A percentile compares a stretch with the other conserved stretches of the same genome.
These are phyloP conservation scores for Pinus taeda DNA, from an alignment of 75 land plant species.

Conservation along the genomic window DNA sequence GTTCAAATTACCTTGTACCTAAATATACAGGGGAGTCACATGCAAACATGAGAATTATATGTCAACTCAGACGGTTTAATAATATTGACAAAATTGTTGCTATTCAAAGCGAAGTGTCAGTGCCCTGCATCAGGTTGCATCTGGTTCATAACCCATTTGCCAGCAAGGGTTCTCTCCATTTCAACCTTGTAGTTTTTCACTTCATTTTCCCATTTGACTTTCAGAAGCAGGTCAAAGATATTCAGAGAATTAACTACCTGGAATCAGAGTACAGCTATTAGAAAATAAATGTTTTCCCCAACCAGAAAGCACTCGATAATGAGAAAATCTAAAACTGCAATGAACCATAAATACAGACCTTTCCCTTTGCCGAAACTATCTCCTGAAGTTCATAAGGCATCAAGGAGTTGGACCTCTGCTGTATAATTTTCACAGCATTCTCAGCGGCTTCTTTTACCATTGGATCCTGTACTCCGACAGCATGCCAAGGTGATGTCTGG, in stretches of 20 bases:
- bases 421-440: constrained; percentile 25
- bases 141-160: constrained; percentile 29
- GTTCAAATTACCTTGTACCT: too few relatives aligned
- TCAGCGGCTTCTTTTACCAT: constrained; percentile 41
- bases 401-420: constrained; percentile 47
- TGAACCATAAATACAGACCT: constrained; percentile 17
- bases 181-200: constrained; percentile 35
- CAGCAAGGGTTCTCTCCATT: constrained; percentile 23
- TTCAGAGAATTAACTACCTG: constrained; percentile 21
- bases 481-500: constrained; percentile 13
- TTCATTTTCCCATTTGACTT: constrained; percentile 27
- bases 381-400: constrained; percentile 39
- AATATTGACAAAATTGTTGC: too few relatives aligned
- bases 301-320: not conserved
- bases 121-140: too few relatives aligned
- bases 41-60: too few relatives aligned
- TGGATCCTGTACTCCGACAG: constrained; percentile 32
- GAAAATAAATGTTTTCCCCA: not conserved
- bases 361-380: constrained; percentile 30
- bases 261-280: not conserved
- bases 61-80: too few relatives aligned
- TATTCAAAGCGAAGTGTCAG: too few relatives aligned
- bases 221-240: constrained; percentile 21
- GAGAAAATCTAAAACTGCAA: not conserved
- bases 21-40: too few relatives aligned